A percentile compares a stretch with the other conserved stretches of the same genome.
These are phyloP conservation scores for Lichtheimia hyalospora DNA, from an alignment of 371 early-diverging fungal genomes.

Conservation along the genomic window DNA sequence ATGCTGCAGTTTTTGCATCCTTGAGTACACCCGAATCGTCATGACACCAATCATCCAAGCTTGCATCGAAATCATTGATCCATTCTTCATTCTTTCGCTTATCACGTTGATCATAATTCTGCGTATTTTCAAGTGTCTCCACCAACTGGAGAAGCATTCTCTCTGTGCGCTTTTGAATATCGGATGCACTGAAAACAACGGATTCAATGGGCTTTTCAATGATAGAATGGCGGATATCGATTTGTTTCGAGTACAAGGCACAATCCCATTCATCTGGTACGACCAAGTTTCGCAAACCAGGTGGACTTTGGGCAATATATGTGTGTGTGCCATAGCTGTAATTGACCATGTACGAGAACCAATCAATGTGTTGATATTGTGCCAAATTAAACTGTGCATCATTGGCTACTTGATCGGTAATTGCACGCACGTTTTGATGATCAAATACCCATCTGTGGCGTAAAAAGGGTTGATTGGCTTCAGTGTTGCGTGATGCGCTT, in stretches of 20 bases:
- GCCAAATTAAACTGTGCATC: constrained; percentile 28
- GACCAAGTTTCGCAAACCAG: constrained; percentile 35
- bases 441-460: constrained; percentile 40
- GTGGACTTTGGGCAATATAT: constrained; percentile 34
- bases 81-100: constrained; percentile 45
- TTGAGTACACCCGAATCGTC: constrained; percentile 45
- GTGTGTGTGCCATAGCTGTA: constrained; percentile 45
- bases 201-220: constrained; percentile 47
- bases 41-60: constrained; percentile 55
- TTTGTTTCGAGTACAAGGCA: constrained; percentile 33
- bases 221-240: constrained; percentile 26
- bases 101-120: constrained; percentile 23
- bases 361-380: constrained; percentile 22
- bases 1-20: constrained; percentile 26
- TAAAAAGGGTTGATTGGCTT: constrained; percentile 41
- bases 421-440: constrained; percentile 27
- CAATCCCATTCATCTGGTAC: constrained; percentile 43
- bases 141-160: constrained; percentile 42
- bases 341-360: constrained; percentile 41
- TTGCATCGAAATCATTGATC: constrained; percentile 52
- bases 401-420: constrained; percentile 18
- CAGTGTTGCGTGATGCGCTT: constrained; percentile 30
- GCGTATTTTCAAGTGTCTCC: constrained; percentile 37
- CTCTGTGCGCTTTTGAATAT: constrained; percentile 46
- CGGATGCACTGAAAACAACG: constrained; percentile 40